Evolutionary conservation across 257 asterid species (phyloP).

Genomic region (Capsicum pubescens): DNA sequence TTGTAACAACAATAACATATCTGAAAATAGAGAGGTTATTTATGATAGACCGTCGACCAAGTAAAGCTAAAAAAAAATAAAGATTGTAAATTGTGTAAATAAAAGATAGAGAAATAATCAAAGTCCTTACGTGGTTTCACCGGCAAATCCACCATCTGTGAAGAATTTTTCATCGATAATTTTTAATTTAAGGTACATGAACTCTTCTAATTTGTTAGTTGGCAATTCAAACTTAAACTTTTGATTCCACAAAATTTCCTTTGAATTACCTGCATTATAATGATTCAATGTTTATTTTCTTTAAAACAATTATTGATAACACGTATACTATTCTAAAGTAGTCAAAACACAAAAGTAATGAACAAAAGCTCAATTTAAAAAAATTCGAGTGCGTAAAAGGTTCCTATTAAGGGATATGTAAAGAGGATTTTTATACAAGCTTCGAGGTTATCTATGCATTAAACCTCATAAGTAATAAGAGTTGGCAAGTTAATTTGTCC

Average conservation of each 20-base stretch:
- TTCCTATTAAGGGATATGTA: no score
- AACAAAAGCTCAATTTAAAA: background rate
- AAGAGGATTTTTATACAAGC: background rate
- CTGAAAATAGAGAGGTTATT: no score
- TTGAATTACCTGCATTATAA: conserved; percentile 45
- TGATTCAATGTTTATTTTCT: background rate
- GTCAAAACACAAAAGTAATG: background rate
- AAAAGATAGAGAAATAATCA: no score
- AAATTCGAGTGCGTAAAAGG: no score
- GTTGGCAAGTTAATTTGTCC: background rate
- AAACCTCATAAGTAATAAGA: background rate
- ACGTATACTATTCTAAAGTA: background rate
- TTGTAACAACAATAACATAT: background rate
- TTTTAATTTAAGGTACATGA: conserved; percentile 59
- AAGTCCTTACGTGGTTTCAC: conserved; percentile 60
- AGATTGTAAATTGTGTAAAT: no score
- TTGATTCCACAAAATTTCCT: conserved; percentile 72
- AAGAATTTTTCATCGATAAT: conserved; percentile 65
- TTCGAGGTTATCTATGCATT: background rate
- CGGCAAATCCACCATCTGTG: conserved; percentile 51
- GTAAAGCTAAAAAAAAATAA: no score
- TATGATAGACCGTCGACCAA: no score
- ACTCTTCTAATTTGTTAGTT: conserved; percentile 43
- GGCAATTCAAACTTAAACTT: conserved; percentile 60
- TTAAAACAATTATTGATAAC: no score